phyloP scores from a whole-genome alignment of 345 rosid genomes.

The Crucihimalaya himalaica region DNA sequence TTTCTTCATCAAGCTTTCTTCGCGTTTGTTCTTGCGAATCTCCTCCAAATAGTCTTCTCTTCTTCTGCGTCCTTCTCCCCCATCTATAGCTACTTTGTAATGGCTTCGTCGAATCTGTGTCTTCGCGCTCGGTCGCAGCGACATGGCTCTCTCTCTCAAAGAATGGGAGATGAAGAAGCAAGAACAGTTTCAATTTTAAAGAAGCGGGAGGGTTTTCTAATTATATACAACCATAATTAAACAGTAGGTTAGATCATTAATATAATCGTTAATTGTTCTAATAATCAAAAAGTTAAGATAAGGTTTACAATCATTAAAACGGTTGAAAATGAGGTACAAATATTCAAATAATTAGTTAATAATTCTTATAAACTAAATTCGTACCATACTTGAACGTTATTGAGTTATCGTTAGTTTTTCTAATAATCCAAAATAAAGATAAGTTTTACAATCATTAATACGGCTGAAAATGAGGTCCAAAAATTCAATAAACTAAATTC shows the following conservation, averaged over 20 bases:
- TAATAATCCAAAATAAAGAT: no score
- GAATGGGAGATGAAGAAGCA: background rate
- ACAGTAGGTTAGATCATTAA: background rate
- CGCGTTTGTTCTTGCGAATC: constrained; percentile 38
- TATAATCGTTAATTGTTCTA: no score
- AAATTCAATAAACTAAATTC: no score
- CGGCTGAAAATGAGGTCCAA: no score
- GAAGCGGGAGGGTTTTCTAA: background rate
- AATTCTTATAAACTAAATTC: no score
- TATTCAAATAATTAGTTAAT: no score
- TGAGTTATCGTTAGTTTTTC: no score
- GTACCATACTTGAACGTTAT: no score
- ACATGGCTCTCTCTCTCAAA: constrained; percentile 27
- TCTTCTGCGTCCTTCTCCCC: constrained; percentile 41
- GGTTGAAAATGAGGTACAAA: no score
- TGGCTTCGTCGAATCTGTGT: constrained; percentile 30
- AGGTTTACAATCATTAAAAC: background rate
- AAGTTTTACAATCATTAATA: no score
- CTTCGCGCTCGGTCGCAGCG: constrained; percentile 36
- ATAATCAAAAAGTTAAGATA: no score
- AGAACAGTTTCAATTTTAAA: background rate
- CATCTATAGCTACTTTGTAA: constrained; percentile 31
- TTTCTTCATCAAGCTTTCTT: constrained; percentile 40
- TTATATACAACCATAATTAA: background rate
- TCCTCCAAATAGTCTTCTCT: constrained; percentile 36